phyloP scores from a whole-genome alignment of 805 yeast genomes.

The Pichia exigua region DNA sequence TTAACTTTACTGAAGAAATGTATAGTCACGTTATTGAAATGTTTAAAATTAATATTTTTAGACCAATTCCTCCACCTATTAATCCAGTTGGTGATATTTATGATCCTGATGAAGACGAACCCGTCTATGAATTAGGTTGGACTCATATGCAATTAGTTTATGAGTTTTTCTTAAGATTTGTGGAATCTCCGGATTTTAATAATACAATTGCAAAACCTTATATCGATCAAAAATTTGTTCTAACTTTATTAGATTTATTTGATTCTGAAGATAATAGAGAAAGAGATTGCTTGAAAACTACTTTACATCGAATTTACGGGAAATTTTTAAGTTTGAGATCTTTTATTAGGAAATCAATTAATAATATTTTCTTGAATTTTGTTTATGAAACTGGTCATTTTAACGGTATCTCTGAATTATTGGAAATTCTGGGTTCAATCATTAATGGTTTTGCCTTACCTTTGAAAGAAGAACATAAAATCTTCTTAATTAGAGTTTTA shows the following conservation, averaged over 20 bases:
- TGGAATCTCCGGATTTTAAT: conserved; percentile 91
- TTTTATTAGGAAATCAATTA: conserved; percentile 84
- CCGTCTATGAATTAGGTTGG: conserved; percentile 94
- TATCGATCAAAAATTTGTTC: conserved; percentile 85
- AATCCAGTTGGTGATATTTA: conserved; percentile 93
- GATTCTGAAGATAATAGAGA: conserved; percentile 97
- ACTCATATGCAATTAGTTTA: conserved; percentile 97
- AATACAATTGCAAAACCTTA: conserved; percentile 89
- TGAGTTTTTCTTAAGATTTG: conserved; percentile 86
- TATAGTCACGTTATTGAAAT: conserved; percentile 80
- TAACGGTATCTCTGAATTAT: conserved; percentile 89
- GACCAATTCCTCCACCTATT: conserved; percentile 97
- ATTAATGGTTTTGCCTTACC: conserved; percentile 98
- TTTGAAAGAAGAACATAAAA: conserved; percentile 92
- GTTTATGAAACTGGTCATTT: conserved; percentile 92
- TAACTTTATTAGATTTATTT: conserved; percentile 75
- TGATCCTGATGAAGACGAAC: conserved; percentile 99
- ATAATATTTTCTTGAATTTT: conserved; percentile 87
- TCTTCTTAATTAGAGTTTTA: conserved; percentile 76
- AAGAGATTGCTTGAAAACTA: conserved; percentile 90
- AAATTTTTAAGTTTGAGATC: conserved; percentile 85
- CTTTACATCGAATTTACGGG: conserved; percentile 92
- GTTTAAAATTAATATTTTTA: conserved; percentile 82
- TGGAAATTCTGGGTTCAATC: conserved; percentile 92
- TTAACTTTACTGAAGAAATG: conserved; percentile 85